Base-by-base conservation (phyloP, 2,329 filamentous ascomycete genomes). In the Coniochaeta sp. region DNA sequence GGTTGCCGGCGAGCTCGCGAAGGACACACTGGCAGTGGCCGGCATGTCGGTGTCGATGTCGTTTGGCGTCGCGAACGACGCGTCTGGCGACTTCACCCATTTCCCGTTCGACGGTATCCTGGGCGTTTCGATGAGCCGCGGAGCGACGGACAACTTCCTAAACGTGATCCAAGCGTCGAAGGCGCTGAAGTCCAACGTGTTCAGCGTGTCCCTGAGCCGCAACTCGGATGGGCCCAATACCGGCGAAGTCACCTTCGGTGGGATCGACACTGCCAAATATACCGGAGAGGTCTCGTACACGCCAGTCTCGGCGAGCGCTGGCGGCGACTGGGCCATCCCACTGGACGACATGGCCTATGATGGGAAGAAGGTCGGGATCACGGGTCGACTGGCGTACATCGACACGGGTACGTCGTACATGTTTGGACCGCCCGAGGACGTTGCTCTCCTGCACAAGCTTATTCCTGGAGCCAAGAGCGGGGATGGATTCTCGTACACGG, bases 51-150 rank as follows among this genome's bases (percentile, higher is more conserved):
- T 91, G 16, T 72, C 80, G 1, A 80, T 91, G 66, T 78, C 83
- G 3, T 90, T 96, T 67, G 92, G 92, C 4, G 74, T 93, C 61
- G 90, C 89, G 24, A 83, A 81, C 36, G 81, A 81, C 26, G 89
- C 89, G 1, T 91, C 90, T 1, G 74, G 84, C 58, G 87, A 95
- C 64, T 96, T 96, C 71, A 74, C 78, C 30, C 81, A 83, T 58
- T 96, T 93, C 67, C 89, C 90, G 1, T 92, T 96, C 73, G 92
- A 96, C 71, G 92, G 92, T 26, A 96, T 96, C 56, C 76, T 96
- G 2, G 92, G 91, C 4, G 75, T 96, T 26, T 89, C 89, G 17
- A 86, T 87, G 66, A 81, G 81, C 62, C 76, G 79, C 12, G 82
- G 81, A 2, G 77, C 76, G 38, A 81, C 82, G 5, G 83, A 89